Base-by-base conservation (phyloP, 2,329 filamentous ascomycete species). In the Cladosporium sp. region DNA sequence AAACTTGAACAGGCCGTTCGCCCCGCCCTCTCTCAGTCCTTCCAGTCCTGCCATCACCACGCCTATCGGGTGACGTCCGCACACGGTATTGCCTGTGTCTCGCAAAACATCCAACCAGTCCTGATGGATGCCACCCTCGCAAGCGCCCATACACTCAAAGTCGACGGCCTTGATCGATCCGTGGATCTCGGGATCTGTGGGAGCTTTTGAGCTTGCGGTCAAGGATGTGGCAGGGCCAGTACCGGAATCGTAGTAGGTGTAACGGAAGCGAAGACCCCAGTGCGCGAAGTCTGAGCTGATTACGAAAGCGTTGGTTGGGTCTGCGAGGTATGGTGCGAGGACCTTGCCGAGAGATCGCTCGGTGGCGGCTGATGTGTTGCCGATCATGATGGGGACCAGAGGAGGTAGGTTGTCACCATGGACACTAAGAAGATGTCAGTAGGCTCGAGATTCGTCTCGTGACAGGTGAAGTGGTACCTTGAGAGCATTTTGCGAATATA, bases 201-300 rank as follows among this genome's bases (percentile, higher is more conserved):
- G 65, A 72, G 72, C 0, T 62, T 70, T 15, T 74, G 79, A 65
- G 13, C 73, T 67, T 12, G 75, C 68, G 65, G 75, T 63, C 52
- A 78, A 66, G n/a, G 76, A 68, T 56, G 73, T 39, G 68, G 76
- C 62, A 62, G 77, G 68, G 76, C 73, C 60, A 68, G 72, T 64
- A 22, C 77, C 67, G 59, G 83, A 76, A 32, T 85, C 81, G 71
- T 97, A 96, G 59, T 88, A 88, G 25, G 86, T 90, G 73, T 97
- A 99, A 56, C 82, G 78, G 73, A 97, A 99, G 49, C 90, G 82
- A 0, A 78, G 66, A 10, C 94, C 94, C 94, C 94, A 99, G 73
- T 99, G 94, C 63, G 93, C 97, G 72, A 99, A 99, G 72, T 99
- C 94, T 1, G 91, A 96, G 71, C 89, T 94, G 62, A 97, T 82